Conservation (phyloP, 1,284 basidiomycete species). For the Marasmius sp. region DNA sequence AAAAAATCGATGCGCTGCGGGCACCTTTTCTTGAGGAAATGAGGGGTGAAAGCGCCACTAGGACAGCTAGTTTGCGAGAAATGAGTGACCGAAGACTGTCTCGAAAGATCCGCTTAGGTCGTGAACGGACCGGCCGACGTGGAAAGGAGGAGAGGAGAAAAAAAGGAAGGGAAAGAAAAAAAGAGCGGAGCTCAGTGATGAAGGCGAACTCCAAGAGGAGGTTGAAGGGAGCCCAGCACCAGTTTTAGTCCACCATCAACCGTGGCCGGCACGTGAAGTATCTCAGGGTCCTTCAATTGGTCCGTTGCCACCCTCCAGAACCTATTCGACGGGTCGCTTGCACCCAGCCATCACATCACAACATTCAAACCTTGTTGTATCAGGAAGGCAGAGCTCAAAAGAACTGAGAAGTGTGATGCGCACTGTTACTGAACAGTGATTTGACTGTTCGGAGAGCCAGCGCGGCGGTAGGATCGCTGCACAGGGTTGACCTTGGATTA, state of each 20-base stretch:
- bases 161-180: conserved; percentile 18
- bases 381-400: no score
- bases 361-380: no score
- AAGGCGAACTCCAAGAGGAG: conserved; percentile 19
- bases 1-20: conserved; percentile 16
- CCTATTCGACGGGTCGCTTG: no score
- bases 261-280: no score
- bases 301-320: no score
- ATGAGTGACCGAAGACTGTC: conserved; percentile 21
- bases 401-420: no score
- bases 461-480: no score
- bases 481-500: no score
- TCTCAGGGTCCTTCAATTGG: no score
- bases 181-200: conserved; percentile 9
- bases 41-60: conserved; percentile 41
- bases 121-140: conserved; percentile 51
- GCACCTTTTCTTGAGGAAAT: conserved; percentile 1
- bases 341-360: no score
- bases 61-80: conserved; percentile 31
- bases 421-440: no score
- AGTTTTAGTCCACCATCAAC: not conserved
- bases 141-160: conserved; percentile 29
- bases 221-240: not conserved
- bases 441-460: no score
- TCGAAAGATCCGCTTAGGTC: conserved; percentile 15